These are phyloP conservation scores for Cephalotrichum gorgonifer DNA, from an alignment of 2,329 filamentous ascomycete species.

Conservation along the genomic window DNA sequence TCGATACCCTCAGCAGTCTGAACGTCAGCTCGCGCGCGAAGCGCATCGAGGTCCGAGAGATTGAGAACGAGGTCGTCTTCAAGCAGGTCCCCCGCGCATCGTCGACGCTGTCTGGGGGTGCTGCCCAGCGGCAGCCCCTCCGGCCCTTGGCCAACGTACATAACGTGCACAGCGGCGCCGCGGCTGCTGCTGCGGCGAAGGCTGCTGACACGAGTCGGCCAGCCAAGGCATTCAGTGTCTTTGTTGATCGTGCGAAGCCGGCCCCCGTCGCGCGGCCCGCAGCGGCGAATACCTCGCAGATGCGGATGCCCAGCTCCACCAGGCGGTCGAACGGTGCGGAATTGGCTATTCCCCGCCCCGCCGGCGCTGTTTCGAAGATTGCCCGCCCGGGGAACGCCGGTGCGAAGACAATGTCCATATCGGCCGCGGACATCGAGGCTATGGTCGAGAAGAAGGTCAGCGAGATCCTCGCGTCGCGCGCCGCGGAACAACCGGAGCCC, in stretches of 20 bases:
- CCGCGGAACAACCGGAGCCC: conserved; percentile 36
- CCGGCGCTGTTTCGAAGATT: conserved; percentile 34
- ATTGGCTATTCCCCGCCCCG: conserved; percentile 11
- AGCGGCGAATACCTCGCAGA: conserved; percentile 21
- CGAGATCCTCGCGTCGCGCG: conserved; percentile 74
- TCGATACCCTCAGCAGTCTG: conserved; percentile 85
- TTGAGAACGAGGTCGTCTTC: conserved; percentile 90
- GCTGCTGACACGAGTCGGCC: conserved; percentile 57
- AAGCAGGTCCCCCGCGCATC: conserved; percentile 57
- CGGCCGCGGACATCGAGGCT: conserved; percentile 71
- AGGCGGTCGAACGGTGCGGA: conserved; percentile 35
- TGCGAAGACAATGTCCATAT: conserved; percentile 36
- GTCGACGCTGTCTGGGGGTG: conserved; percentile 25
- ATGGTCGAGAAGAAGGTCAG: conserved; percentile 87
- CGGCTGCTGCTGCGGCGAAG: conserved; percentile 26
- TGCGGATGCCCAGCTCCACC: conserved; percentile 19
- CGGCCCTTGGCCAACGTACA: conserved; percentile 65
- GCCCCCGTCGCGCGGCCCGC: conserved; percentile 21
- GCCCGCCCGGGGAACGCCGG: conserved; percentile 20
- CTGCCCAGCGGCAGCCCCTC: conserved; percentile 60
- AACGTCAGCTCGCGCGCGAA: conserved; percentile 94
- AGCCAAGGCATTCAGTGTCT: conserved; percentile 77
- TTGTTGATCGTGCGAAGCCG: conserved; percentile 59
- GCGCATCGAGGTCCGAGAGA: conserved; percentile 89
- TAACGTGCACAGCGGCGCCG: conserved; percentile 58